phyloP scores from a whole-genome alignment of 768 basidiomycete species.

The Podaxis mareebaensis region DNA sequence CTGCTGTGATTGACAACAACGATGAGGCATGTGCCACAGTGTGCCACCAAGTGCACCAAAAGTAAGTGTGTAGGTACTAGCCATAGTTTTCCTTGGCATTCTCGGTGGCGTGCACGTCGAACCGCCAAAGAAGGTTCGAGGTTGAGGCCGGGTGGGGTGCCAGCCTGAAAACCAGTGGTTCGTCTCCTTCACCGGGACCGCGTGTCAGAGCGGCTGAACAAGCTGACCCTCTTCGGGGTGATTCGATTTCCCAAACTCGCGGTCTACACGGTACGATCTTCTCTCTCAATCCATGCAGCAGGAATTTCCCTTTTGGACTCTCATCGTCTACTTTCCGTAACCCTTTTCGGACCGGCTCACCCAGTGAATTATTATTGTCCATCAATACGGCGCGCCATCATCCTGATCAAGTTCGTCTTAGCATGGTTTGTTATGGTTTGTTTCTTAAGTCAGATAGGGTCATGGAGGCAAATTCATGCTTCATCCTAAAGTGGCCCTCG shows the following conservation, averaged over 20 bases:
- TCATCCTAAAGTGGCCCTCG: not conserved
- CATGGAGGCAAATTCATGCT: not conserved
- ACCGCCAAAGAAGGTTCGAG: not conserved
- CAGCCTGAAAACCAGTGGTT: not conserved
- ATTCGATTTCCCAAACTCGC: not conserved
- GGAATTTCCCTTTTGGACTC: not conserved
- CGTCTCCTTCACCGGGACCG: not conserved
- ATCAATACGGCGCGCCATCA: not conserved
- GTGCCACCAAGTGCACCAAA: not conserved
- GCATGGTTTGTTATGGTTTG: not conserved
- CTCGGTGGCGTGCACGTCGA: conserved; percentile 11
- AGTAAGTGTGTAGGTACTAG: not conserved
- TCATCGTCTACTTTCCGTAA: not conserved
- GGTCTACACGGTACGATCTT: not conserved
- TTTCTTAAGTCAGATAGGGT: not conserved
- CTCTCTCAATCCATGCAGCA: not conserved
- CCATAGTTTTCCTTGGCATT: conserved; percentile 1
- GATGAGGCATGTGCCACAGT: not conserved
- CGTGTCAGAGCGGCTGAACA: not conserved
- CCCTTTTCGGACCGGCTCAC: conserved; percentile 1
- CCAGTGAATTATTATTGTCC: not conserved
- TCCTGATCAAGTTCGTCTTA: not conserved
- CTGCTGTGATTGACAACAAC: not conserved
- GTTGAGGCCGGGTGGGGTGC: not conserved
- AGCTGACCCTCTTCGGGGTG: not conserved